Base-by-base conservation (phyloP, 805 yeast species). In the Saccharomycopsis sp. region DNA sequence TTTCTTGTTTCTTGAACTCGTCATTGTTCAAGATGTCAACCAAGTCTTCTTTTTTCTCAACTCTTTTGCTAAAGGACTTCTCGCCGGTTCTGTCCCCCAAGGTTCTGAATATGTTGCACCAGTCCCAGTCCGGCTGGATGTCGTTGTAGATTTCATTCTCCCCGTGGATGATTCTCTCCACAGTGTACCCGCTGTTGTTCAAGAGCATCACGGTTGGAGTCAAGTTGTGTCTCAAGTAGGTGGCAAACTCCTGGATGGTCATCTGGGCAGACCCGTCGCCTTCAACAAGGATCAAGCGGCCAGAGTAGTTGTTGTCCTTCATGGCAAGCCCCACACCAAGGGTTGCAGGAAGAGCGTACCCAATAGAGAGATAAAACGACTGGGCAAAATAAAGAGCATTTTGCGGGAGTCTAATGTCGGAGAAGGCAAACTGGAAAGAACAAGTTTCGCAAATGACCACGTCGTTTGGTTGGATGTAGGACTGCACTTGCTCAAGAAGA, bases 241-340 rank as follows among this genome's bases (percentile, higher is more conserved):
- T 68, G 1, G 85, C 73, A 37, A 79, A 59, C 55, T 88, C 96
- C 66, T 88, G 95, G 41, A 81, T 67, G 4, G 96, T 86, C 95
- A 88, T 83, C 64, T 85, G 95, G 2, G 95, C 89, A 2, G 95
- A 79, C 1, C 96, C 96, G 58, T 88, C 96, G 42, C 96, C 96
- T 64, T 83, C 87, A 13, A 85, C 62, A 18, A 87, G 64, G 16
- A 85, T 65, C 34, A 87, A 67, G 52, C 94, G 71, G 23, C 77
- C 69, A 2, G 52, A 38, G 27, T 54, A 54, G 30, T 53, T 52
- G 9, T 52, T 48, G 53, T 82, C 94, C 38, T 69, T 66, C 61
- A 72, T 64, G 0, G 89, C 96, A 41, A 83, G 62, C 15, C 84
- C 77, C 19, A 79, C 81, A 37, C 96, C 96, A 43, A 88, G 69